Base-by-base conservation (phyloP, 2,329 filamentous ascomycete species). In the Sphaceloma murrayae region DNA sequence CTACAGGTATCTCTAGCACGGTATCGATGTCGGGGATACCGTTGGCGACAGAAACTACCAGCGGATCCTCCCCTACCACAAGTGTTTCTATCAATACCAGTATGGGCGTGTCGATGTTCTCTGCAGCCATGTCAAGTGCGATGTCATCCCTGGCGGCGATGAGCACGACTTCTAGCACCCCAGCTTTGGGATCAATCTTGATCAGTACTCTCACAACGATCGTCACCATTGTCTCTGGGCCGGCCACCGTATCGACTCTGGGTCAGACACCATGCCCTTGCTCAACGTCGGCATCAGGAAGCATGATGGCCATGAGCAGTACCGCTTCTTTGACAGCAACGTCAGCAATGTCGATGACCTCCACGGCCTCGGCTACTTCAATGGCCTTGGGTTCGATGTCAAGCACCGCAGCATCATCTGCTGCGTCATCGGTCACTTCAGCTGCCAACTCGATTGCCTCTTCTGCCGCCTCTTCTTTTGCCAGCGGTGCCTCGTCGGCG, bases 401-500 rank as follows among this genome's bases (percentile, higher is more conserved):
- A n/a, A n/a, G n/a, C n/a, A n/a, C n/a, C n/a, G n/a, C n/a, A n/a
- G n/a, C n/a, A n/a, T 19, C 16, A 13, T 46, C 26, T 1, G 18
- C 31, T 11, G 7, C 29, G 4, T 34, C 29, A 9, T 40, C 46
- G 16, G 43, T 22, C 3, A 18, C 30, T 6, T 26, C 31, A 8
- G 27, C 38, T 14, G 43, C 19, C 33, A 39, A 46, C 10, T 30
- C 34, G 8, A 22, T 46, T 19, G 43, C 34, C 11, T 36, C 31
- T 5, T 46, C 43, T 5, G 33, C 43, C 4, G 43, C 43, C 26
- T 31, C 26, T 5, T 46, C 43, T 4, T 46, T 40, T 40, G 43
- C 33, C 18, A 36, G 17, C 34, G 27, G 16, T 30, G 33, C 43
- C 13, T 39, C 43, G 5, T 36, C 22, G 5, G 43, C 33, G 14